Evolutionary conservation across 805 yeast species (phyloP).

Genomic region (Saccharomycopsis olivae): DNA sequence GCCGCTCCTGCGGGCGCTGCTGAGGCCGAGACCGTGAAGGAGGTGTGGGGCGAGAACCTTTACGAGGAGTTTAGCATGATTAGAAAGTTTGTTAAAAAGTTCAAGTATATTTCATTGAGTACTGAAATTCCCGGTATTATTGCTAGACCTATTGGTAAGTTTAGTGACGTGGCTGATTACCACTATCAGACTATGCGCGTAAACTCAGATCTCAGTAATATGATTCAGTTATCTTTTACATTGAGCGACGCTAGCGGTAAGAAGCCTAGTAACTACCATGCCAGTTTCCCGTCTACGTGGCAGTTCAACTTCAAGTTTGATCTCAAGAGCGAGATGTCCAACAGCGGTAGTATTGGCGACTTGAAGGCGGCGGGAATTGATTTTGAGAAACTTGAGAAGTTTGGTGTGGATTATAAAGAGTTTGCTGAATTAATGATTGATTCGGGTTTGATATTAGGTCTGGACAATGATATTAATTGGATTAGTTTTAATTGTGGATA

Average conservation of each 20-base stretch:
- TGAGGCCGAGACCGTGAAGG: conserved; percentile 33
- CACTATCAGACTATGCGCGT: conserved; percentile 93
- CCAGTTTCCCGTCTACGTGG: conserved; percentile 68
- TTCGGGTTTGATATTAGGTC: conserved; percentile 72
- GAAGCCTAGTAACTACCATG: conserved; percentile 39
- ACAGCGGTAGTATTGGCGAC: conserved; percentile 73
- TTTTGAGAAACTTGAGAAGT: conserved; percentile 58
- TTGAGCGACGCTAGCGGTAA: conserved; percentile 59
- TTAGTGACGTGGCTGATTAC: conserved; percentile 80
- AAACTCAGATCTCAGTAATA: conserved; percentile 76
- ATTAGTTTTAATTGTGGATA: conserved; percentile 89
- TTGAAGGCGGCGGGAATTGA: conserved; percentile 76
- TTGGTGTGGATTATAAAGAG: conserved; percentile 68
- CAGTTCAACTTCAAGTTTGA: conserved; percentile 89
- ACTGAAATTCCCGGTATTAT: conserved; percentile 95
- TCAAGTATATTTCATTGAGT: conserved; percentile 56
- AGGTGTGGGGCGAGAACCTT: conserved; percentile 65
- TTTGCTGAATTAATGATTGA: conserved; percentile 80
- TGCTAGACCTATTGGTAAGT: conserved; percentile 91
- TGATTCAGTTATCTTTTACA: conserved; percentile 80
- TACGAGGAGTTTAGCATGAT: conserved; percentile 56
- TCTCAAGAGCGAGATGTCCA: conserved; percentile 69
- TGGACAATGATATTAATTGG: conserved; percentile 59
- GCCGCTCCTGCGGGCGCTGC: conserved; percentile 4
- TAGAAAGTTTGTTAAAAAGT: conserved; percentile 46